A percentile compares a stretch with the other conserved stretches of the same genome.
These are phyloP conservation scores for Otatea glauca DNA, from an alignment of 176 grass and related monocot genomes.

Conservation along the genomic window DNA sequence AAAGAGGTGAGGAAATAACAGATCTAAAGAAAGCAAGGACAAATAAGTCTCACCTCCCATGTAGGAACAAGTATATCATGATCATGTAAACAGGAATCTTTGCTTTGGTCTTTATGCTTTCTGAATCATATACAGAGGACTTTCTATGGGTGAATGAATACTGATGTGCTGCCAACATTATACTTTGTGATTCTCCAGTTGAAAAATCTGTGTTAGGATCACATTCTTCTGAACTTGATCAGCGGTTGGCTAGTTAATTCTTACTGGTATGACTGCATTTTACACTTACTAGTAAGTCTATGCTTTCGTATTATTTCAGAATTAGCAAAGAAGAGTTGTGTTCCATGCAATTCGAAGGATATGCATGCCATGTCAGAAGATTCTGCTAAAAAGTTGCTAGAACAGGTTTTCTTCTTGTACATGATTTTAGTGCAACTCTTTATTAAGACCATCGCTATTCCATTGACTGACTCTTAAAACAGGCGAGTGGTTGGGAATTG, in stretches of 20 bases:
- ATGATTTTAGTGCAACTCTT: neutral
- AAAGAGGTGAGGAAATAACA: neutral
- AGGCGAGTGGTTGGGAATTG: slow-evolving; percentile 76
- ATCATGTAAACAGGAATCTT: neutral
- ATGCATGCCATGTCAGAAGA: slow-evolving; percentile 74
- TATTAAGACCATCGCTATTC: slow-evolving; percentile 17
- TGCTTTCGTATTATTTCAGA: slow-evolving; percentile 52
- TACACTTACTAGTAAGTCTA: slow-evolving; percentile 12
- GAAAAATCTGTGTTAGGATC: neutral
- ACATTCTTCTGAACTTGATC: slow-evolving; percentile 15
- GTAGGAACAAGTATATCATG: slow-evolving; percentile 3
- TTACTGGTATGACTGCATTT: neutral
- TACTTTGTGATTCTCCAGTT: slow-evolving; percentile 11
- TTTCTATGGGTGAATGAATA: neutral
- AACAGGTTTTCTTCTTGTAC: slow-evolving; percentile 59
- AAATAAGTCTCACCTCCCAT: neutral
- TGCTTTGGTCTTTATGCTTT: neutral
- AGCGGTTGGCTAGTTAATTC: neutral
- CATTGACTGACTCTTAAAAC: slow-evolving; percentile 34
- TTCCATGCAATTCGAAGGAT: slow-evolving; percentile 82
- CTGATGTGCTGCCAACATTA: slow-evolving; percentile 1
- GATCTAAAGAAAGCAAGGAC: neutral
- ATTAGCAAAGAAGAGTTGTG: slow-evolving; percentile 71
- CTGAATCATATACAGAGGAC: neutral
- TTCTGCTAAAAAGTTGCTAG: slow-evolving; percentile 70